Conservation (phyloP, 176 grass and related monocot species). For the Ensete ventricosum region DNA sequence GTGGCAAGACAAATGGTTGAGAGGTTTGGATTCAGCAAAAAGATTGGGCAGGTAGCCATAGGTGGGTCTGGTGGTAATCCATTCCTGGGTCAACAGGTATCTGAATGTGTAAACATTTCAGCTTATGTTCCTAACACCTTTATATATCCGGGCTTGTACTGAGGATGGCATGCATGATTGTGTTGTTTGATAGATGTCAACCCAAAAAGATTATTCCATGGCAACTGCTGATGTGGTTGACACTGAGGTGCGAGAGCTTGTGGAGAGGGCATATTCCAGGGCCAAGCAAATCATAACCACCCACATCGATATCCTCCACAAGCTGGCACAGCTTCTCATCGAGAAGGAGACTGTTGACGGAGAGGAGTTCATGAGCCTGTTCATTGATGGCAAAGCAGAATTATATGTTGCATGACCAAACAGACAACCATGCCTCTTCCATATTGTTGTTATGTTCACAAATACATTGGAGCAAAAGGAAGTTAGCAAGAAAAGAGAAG, state of each 20-base stretch:
- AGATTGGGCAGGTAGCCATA: conserved; percentile 86
- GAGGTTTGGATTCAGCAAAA: conserved; percentile 98
- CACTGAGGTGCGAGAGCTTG: conserved; percentile 80
- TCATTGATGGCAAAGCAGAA: conserved; percentile 89
- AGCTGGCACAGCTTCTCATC: conserved; percentile 78
- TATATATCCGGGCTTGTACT: background rate
- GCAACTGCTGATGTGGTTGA: conserved; percentile 86
- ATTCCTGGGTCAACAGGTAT: conserved; percentile 98
- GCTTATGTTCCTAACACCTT: background rate
- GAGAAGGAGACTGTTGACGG: conserved; percentile 97
- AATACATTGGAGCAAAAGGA: background rate
- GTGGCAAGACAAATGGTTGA: conserved; percentile 99
- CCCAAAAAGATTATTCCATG: conserved; percentile 97
- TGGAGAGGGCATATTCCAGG: conserved; percentile 63
- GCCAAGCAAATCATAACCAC: conserved; percentile 62
- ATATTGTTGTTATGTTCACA: conserved; percentile 2
- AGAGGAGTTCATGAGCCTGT: conserved; percentile 97
- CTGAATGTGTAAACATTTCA: background rate
- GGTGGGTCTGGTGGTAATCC: conserved; percentile 94
- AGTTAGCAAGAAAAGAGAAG: background rate
- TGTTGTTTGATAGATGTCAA: conserved; percentile 54
- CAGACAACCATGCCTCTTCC: no score
- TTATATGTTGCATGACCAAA: conserved; percentile 57
- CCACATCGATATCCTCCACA: conserved; percentile 86
- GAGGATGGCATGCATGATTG: background rate